Evolutionary conservation across 768 basidiomycete species (phyloP), one percentile per base, ranked within the genome.

Genomic region (Hygrophorus pudorinus): DNA sequence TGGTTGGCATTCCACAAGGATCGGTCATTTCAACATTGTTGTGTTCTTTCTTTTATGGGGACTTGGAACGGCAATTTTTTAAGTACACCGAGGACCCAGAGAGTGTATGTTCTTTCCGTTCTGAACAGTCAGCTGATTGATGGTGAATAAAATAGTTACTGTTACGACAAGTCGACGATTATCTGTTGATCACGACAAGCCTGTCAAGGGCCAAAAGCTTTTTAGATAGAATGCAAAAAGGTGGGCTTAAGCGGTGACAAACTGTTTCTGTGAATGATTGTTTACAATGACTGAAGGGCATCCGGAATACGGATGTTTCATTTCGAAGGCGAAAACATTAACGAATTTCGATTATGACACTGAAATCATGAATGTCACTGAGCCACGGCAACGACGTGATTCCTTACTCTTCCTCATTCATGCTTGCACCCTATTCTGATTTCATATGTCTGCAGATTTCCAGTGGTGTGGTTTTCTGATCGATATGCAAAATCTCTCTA

Each of bases 1-100:
- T 73, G n/a, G 76, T 88, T 21, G 96, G 96, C 2, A 99, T 99
- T 17, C 94, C 96, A 1, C 96, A 99, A 61, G 96, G 96, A 16
- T 97, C 93, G 2, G 79, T 92, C n/a, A 65, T 98, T n/a, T 96
- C 92, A 5, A 75, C 85, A 0, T 57, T 98, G n/a, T 65, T 99
- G 1, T 99, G 96, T 59, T 85, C 86, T 1, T 87, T 93, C 62
- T 96, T 89, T 59, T 99, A 97, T 52, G 93, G 90, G 5, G 83
- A 94, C 55, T 69, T 99, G 48, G 96, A 98, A 61, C 73, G 65
- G 24, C 65, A 56, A 5, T 70, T 75, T 34, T 65, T 69, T 21
- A 59, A 64, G 31, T 79, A 85, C 49, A 73, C 72, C 2, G 56
- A 72, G 3, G 76, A 81, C 41, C 61, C 67, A 0, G 60, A 75